Percentiles rank a stretch among this genome's conserved stretches.
These are phyloP conservation scores for Kokia cookei DNA, from an alignment of 441 rosid species.

Conservation along the genomic window DNA sequence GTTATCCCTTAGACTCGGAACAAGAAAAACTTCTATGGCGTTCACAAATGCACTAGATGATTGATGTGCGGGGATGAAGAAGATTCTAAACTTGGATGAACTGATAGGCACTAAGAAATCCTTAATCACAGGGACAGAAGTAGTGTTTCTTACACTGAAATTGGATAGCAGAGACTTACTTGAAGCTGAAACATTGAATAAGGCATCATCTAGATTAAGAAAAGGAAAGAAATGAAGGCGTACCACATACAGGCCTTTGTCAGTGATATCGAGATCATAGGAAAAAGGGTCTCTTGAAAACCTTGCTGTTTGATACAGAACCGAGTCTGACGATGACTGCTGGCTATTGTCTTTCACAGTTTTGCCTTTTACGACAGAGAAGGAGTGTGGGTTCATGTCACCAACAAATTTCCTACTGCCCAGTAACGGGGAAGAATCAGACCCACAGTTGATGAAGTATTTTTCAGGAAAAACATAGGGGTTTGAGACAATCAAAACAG, in stretches of 20 bases:
- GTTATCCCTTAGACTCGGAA: constrained; percentile 20
- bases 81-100: constrained; percentile 12
- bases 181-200: constrained; percentile 36
- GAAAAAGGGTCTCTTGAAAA: constrained; percentile 18
- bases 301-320: constrained; percentile 49
- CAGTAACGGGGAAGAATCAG: constrained; percentile 6
- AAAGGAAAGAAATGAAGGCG: constrained; percentile 51
- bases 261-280: constrained; percentile 28
- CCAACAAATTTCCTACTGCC: constrained; percentile 23
- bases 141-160: constrained; percentile 15
- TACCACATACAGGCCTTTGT: constrained; percentile 27
- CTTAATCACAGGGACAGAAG: constrained; percentile 3
- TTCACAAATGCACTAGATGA: constrained; percentile 44
- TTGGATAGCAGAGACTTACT: constrained; percentile 22
- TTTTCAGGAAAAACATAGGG: constrained; percentile 20
- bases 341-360: constrained; percentile 3
- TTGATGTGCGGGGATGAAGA: constrained; percentile 14
- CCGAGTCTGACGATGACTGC: background rate
- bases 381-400: constrained; percentile 22
- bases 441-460: constrained; percentile 47
- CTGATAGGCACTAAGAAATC: constrained; percentile 26
- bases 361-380: constrained; percentile 11
- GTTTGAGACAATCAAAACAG: background rate
- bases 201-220: constrained; percentile 25
- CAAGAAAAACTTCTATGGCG: constrained; percentile 53